phyloP scores from a whole-genome alignment of 495 filamentous ascomycete genomes.

The Cercophora sp. region DNA sequence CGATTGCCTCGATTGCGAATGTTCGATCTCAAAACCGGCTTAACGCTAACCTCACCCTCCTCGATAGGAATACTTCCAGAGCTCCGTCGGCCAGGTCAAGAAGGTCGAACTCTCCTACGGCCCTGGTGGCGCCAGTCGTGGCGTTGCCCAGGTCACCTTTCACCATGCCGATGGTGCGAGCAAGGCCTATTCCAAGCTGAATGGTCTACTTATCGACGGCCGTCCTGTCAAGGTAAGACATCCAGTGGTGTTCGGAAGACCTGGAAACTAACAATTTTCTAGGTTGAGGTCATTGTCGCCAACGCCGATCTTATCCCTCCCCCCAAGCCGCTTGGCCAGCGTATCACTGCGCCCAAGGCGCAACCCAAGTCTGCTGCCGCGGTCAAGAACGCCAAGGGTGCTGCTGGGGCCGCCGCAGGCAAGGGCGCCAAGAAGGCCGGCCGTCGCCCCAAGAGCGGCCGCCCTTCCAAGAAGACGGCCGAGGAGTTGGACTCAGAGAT shows the following conservation, averaged over 20 bases:
- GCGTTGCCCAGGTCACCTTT: conserved; percentile 70
- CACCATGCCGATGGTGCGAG: conserved; percentile 68
- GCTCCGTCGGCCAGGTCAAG: conserved; percentile 86
- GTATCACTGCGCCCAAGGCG: conserved; percentile 73
- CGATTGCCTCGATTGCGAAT: conserved; percentile 20
- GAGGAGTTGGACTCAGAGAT: conserved; percentile 94
- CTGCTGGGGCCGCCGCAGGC: conserved; percentile 40
- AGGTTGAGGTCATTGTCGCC: conserved; percentile 89
- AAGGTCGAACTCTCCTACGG: conserved; percentile 85
- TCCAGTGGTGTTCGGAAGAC: too few species aligned
- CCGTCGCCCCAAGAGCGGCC: conserved; percentile 51
- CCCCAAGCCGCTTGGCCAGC: conserved; percentile 76
- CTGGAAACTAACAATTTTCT: not conserved
- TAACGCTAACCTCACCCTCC: conserved; percentile 36
- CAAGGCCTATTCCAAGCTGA: conserved; percentile 75
- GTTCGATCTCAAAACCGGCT: conserved; percentile 11
- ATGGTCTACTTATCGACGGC: conserved; percentile 83
- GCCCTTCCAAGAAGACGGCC: conserved; percentile 80
- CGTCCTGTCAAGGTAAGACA: conserved; percentile 78
- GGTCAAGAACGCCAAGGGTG: conserved; percentile 52
- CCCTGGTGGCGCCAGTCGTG: conserved; percentile 84
- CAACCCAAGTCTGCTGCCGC: conserved; percentile 81
- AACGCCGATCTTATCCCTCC: conserved; percentile 61
- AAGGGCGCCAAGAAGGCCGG: conserved; percentile 47
- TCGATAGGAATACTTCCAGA: conserved; percentile 90